These are phyloP conservation scores for Suillus plorans DNA, from an alignment of 768 basidiomycete species.

Conservation along the genomic window DNA sequence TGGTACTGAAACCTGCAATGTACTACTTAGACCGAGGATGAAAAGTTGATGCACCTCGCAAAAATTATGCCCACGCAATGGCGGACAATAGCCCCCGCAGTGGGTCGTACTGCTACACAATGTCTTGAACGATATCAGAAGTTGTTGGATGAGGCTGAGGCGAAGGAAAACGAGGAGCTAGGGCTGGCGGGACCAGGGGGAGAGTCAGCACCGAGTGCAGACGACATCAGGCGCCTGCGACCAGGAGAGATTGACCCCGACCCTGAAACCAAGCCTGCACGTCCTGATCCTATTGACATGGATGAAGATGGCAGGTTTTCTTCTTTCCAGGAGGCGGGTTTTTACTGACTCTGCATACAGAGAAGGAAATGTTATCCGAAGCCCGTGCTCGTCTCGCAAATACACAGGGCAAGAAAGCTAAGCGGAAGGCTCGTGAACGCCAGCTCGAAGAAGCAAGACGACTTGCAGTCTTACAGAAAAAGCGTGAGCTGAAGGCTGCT, in stretches of 20 bases:
- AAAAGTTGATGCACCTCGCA: constrained; percentile 95
- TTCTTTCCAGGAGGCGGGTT: neutral
- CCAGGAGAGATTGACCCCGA: constrained; percentile 99
- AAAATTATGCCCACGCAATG: constrained; percentile 99
- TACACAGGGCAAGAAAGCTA: constrained; percentile 99
- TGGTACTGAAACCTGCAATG: neutral
- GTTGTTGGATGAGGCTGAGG: constrained; percentile 94
- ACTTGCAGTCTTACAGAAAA: constrained; percentile 94
- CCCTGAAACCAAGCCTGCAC: constrained; percentile 96
- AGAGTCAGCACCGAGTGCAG: constrained; percentile 86
- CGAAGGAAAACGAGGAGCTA: constrained; percentile 93
- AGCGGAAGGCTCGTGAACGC: constrained; percentile 96
- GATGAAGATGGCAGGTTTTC: constrained; percentile 85
- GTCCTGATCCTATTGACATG: constrained; percentile 99
- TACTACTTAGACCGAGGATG: constrained; percentile 81
- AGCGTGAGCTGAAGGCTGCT: constrained; percentile 95
- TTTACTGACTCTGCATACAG: constrained; percentile 38
- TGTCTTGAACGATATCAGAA: constrained; percentile 99
- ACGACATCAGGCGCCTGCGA: constrained; percentile 83
- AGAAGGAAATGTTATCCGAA: constrained; percentile 99
- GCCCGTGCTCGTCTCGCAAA: constrained; percentile 97
- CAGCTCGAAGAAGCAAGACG: constrained; percentile 95
- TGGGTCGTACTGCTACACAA: constrained; percentile 96
- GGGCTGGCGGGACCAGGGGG: constrained; percentile 81
- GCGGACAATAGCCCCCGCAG: constrained; percentile 98